These are phyloP conservation scores for Ogataea philodendri DNA, from an alignment of 805 yeast species.

Conservation along the genomic window DNA sequence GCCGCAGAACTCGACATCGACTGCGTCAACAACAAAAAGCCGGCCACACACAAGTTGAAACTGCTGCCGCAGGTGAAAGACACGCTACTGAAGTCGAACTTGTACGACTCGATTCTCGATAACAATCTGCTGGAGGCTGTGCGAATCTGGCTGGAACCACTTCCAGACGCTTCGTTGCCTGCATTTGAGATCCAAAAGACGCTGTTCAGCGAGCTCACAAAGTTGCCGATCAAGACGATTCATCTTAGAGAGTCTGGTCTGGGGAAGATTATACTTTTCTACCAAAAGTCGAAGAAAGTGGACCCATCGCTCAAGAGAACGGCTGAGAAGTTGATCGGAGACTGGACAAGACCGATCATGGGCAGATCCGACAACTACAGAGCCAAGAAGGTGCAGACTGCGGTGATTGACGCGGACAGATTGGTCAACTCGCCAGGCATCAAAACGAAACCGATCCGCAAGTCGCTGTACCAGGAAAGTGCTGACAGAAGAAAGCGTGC, in stretches of 20 bases:
- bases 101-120: conserved; percentile 91
- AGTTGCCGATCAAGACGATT: conserved; percentile 90
- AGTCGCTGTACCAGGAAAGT: conserved; percentile 78
- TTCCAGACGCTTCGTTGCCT: conserved; percentile 98
- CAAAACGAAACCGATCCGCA: conserved; percentile 32
- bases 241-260: conserved; percentile 93
- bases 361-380: conserved; percentile 93
- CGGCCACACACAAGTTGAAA: conserved; percentile 75
- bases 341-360: conserved; percentile 98
- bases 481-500: conserved; percentile 93
- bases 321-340: conserved; percentile 89
- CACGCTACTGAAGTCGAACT: conserved; percentile 72
- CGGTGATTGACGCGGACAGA: conserved; percentile 62
- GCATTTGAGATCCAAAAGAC: conserved; percentile 94
- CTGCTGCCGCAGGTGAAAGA: conserved; percentile 76
- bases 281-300: conserved; percentile 85
- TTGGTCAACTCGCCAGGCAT: conserved; percentile 41
- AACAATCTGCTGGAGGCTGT: conserved; percentile 91
- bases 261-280: conserved; percentile 90
- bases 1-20: conserved; percentile 75
- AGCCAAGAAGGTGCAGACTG: conserved; percentile 71
- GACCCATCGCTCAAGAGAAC: conserved; percentile 82
- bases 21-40: conserved; percentile 55
- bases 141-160: conserved; percentile 95
- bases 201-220: conserved; percentile 66